phyloP scores from a whole-genome alignment of 768 basidiomycete species.

The Hydnomerulius pinastri region DNA sequence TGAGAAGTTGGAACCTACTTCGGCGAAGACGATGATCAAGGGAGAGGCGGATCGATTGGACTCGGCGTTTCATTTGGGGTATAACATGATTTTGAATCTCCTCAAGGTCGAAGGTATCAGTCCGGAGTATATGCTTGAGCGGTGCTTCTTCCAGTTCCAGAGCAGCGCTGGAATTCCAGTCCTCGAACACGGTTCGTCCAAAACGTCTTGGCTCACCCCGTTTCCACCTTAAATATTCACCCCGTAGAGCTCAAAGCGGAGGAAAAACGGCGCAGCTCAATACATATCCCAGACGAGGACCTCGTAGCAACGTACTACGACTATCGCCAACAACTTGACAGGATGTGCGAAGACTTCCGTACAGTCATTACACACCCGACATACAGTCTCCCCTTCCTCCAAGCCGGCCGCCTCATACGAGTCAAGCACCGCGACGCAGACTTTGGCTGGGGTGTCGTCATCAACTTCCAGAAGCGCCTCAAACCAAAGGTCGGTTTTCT shows the following conservation, averaged over 20 bases:
- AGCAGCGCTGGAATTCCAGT: slow-evolving; percentile 88
- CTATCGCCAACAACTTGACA: slow-evolving; percentile 88
- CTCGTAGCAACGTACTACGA: slow-evolving; percentile 90
- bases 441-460: slow-evolving; percentile 95
- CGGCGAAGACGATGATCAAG: slow-evolving; percentile 96
- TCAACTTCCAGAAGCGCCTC: slow-evolving; percentile 87
- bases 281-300: slow-evolving; percentile 81
- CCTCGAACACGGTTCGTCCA: slow-evolving; percentile 73
- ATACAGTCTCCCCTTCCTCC: slow-evolving; percentile 92
- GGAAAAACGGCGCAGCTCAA: slow-evolving; percentile 63
- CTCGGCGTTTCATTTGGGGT: slow-evolving; percentile 97
- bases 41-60: slow-evolving; percentile 96
- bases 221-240: slow-evolving; percentile 7
- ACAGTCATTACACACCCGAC: slow-evolving; percentile 94
- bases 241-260: slow-evolving; percentile 69
- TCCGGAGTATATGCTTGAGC: slow-evolving; percentile 96
- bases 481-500: slow-evolving; percentile 65
- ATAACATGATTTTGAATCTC: slow-evolving; percentile 98
- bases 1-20: slow-evolving; percentile 90
- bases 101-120: slow-evolving; percentile 99
- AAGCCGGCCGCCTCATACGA: slow-evolving; percentile 89
- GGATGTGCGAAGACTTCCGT: slow-evolving; percentile 84
- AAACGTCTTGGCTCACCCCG: not conserved
- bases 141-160: slow-evolving; percentile 99
- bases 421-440: slow-evolving; percentile 84